Conservation (phyloP, 495 filamentous ascomycete genomes). For the Ascodesmis nigricans region DNA sequence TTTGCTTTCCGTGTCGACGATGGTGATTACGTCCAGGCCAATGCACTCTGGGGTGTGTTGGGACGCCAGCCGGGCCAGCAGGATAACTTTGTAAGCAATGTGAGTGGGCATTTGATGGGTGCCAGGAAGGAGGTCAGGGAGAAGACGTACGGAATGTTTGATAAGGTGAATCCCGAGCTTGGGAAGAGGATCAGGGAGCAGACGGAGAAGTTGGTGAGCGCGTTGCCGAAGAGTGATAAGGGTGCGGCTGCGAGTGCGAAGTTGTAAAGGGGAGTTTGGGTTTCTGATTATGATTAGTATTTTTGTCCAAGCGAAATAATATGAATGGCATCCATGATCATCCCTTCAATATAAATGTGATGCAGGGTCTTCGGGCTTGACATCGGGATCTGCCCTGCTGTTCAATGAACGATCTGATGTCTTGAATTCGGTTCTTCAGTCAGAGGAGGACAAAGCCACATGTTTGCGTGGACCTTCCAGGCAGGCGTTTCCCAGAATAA, state of each 20-base stretch:
- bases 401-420: too few species aligned
- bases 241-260: constrained; percentile 23
- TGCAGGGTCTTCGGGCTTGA: too few species aligned
- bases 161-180: constrained; percentile 29
- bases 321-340: too few species aligned
- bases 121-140: constrained; percentile 28
- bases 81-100: constrained; percentile 42
- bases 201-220: constrained; percentile 32
- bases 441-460: too few species aligned
- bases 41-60: constrained; percentile 42
- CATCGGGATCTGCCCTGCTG: too few species aligned
- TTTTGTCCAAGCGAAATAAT: too few species aligned
- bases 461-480: too few species aligned
- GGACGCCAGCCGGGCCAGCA: constrained; percentile 39
- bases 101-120: constrained; percentile 35
- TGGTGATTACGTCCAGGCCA: constrained; percentile 44
- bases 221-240: constrained; percentile 33
- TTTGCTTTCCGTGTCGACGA: constrained; percentile 49
- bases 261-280: too few species aligned
- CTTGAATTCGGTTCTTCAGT: too few species aligned
- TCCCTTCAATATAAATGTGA: too few species aligned
- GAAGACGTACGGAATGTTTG: constrained; percentile 51
- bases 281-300: too few species aligned
- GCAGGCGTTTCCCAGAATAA: too few species aligned
- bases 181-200: constrained; percentile 25